Conservation (phyloP, 192 early-diverging fungal genomes). For the Coemansia sp. region DNA sequence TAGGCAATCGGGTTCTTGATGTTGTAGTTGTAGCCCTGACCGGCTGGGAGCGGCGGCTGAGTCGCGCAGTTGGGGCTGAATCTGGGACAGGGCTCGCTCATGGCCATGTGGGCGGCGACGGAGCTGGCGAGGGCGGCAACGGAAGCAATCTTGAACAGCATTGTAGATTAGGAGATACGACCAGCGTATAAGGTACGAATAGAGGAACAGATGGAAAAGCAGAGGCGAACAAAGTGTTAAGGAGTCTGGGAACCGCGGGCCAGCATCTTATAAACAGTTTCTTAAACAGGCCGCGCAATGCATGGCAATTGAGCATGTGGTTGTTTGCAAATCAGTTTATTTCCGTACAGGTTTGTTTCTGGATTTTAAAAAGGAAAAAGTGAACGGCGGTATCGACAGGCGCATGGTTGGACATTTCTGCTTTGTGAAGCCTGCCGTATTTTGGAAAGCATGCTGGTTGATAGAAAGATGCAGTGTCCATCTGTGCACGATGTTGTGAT, state of each 20-base stretch:
- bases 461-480: too few species aligned
- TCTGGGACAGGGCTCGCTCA: background rate
- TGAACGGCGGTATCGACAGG: background rate
- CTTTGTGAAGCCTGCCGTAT: too few species aligned
- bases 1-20: background rate
- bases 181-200: background rate
- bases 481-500: too few species aligned
- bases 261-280: background rate
- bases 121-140: background rate
- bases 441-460: too few species aligned
- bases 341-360: background rate
- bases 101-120: background rate
- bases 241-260: background rate
- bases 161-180: background rate
- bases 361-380: background rate
- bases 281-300: constrained; percentile 9
- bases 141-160: background rate
- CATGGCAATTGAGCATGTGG: too few species aligned
- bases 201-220: background rate
- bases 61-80: background rate
- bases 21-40: background rate
- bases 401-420: background rate
- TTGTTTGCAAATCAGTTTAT: background rate
- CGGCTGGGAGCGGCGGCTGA: background rate
- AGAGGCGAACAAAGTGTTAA: background rate